Evolutionary conservation across 805 yeast genomes (phyloP).

Genomic region (Metschnikowia henanensis): DNA sequence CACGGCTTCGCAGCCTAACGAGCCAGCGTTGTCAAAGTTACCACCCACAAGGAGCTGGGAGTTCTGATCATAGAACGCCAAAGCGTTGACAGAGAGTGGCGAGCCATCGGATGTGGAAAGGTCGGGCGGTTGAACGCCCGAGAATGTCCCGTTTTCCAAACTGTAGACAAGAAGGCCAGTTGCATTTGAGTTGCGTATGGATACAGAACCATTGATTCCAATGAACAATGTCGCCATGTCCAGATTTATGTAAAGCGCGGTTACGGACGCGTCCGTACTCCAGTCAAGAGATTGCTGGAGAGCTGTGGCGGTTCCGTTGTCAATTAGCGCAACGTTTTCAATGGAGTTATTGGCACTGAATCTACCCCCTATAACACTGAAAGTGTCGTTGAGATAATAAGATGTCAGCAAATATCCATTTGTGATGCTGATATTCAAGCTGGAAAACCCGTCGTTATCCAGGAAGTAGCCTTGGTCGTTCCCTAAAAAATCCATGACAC

Average conservation of each 20-base stretch:
- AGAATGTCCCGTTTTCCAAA: constrained; percentile 39
- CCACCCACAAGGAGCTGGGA: constrained; percentile 70
- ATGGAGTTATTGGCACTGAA: constrained; percentile 35
- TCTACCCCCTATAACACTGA: constrained; percentile 60
- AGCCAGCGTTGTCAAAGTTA: constrained; percentile 57
- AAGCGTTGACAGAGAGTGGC: constrained; percentile 36
- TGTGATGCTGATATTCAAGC: constrained; percentile 25
- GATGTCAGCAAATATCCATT: constrained; percentile 31
- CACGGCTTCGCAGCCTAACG: constrained; percentile 56
- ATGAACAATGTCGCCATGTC: constrained; percentile 38
- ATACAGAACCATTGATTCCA: constrained; percentile 44
- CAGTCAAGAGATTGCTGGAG: constrained; percentile 27
- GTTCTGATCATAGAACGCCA: constrained; percentile 33
- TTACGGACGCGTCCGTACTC: constrained; percentile 26
- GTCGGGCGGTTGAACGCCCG: constrained; percentile 49
- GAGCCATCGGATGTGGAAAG: constrained; percentile 45
- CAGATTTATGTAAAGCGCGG: constrained; percentile 37
- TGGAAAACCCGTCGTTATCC: constrained; percentile 22
- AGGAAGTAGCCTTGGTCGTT: constrained; percentile 26
- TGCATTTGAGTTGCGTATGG: constrained; percentile 18
- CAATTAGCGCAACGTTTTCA: constrained; percentile 32
- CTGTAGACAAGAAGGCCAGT: constrained; percentile 57
- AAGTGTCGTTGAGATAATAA: constrained; percentile 46
- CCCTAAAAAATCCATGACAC: constrained; percentile 31
- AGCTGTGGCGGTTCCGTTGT: constrained; percentile 18